Evolutionary conservation across 805 yeast genomes (phyloP).

Genomic region (Candida andamanensis): DNA sequence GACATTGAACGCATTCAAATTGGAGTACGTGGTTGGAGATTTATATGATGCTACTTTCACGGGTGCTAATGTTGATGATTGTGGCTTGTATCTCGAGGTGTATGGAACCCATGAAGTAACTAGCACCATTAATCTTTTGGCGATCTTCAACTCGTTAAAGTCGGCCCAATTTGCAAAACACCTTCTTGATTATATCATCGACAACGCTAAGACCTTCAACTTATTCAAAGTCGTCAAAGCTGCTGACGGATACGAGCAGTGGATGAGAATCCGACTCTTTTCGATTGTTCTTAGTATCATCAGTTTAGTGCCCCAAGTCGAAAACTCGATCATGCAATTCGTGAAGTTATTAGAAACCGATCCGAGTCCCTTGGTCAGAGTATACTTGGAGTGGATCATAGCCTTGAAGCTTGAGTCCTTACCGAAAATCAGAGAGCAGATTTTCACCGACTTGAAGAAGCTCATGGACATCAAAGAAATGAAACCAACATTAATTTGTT

Average conservation of each 20-base stretch:
- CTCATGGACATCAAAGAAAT: conserved; percentile 12
- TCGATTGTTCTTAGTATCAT: conserved; percentile 38
- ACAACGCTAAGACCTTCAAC: conserved; percentile 32
- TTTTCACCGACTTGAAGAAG: conserved; percentile 14
- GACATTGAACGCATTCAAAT: conserved; percentile 48
- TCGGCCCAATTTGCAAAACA: conserved; percentile 21
- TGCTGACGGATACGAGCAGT: conserved; percentile 68
- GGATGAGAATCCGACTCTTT: conserved; percentile 53
- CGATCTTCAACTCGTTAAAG: conserved; percentile 35
- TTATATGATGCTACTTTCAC: conserved; percentile 45
- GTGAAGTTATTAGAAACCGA: conserved; percentile 44
- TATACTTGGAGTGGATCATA: conserved; percentile 75
- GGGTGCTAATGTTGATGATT: conserved; percentile 11
- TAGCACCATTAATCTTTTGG: conserved; percentile 46
- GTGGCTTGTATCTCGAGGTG: conserved; percentile 40
- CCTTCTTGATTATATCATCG: conserved; percentile 33
- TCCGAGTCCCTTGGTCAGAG: conserved; percentile 71
- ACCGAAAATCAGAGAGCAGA: conserved; percentile 12
- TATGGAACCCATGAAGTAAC: conserved; percentile 60
- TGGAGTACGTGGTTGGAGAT: conserved; percentile 54
- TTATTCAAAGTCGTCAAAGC: conserved; percentile 48
- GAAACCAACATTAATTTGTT: conserved; percentile 52
- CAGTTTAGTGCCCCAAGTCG: conserved; percentile 12
- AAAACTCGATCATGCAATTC: conserved; percentile 18
- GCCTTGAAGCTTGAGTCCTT: conserved; percentile 37